A percentile compares a stretch with the other conserved stretches of the same genome.
Conservation (phyloP, 169 alveolate species). For the Eimeria maxima region DNA sequence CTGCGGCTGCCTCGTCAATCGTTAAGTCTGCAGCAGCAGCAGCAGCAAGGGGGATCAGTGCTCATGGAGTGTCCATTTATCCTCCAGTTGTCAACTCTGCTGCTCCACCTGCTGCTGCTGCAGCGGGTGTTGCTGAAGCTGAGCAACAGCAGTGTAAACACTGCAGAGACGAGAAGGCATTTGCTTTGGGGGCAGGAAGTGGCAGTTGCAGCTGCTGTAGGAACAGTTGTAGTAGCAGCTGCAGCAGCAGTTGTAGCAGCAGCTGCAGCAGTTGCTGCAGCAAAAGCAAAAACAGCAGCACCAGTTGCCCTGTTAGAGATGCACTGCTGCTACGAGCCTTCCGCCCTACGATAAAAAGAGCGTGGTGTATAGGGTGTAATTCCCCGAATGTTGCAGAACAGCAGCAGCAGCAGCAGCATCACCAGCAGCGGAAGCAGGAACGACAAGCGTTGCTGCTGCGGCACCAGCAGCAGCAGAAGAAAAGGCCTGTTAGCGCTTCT, state of each 20-base stretch:
- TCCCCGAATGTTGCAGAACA: not conserved
- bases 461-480: not conserved
- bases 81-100: not conserved
- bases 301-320: not conserved
- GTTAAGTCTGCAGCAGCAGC: too few relatives aligned
- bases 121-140: not conserved
- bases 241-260: conserved; percentile 1
- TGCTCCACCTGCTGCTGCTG: conserved; percentile 8
- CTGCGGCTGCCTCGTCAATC: not conserved
- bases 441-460: too few relatives aligned
- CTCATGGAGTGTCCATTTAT: not conserved
- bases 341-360: not conserved
- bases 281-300: too few relatives aligned
- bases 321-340: not conserved
- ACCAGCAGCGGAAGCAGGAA: not conserved
- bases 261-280: not conserved
- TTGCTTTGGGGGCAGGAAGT: not conserved
- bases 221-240: not conserved
- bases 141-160: not conserved
- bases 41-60: not conserved
- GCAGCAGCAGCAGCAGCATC: not conserved
- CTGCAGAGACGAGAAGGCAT: not conserved
- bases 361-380: conserved; percentile 1
- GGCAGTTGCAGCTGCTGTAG: not conserved
- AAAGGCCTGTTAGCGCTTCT: not conserved